These are phyloP conservation scores for Polyporus arcularius DNA, from an alignment of 768 basidiomycete genomes.

Conservation along the genomic window DNA sequence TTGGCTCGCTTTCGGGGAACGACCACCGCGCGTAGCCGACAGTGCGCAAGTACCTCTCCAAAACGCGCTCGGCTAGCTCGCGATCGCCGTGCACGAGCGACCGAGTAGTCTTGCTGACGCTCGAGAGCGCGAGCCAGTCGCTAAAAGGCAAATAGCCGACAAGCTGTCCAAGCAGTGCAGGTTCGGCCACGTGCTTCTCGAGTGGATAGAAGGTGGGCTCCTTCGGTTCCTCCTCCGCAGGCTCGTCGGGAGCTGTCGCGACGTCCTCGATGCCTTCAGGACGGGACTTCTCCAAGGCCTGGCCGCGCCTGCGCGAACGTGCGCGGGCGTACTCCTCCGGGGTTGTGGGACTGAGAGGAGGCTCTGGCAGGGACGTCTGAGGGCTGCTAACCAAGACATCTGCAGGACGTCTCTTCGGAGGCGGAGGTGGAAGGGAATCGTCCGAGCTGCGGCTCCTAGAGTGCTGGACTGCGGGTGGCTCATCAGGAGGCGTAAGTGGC, in stretches of 20 bases:
- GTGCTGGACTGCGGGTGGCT: neutral
- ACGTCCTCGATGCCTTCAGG: conserved; percentile 38
- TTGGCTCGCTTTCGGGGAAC: conserved; percentile 49
- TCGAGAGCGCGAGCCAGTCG: conserved; percentile 66
- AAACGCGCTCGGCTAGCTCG: conserved; percentile 58
- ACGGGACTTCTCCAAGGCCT: conserved; percentile 40
- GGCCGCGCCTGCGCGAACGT: conserved; percentile 42
- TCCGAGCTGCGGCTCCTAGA: neutral
- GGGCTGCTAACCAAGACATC: conserved; percentile 3
- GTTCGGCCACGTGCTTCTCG: conserved; percentile 53
- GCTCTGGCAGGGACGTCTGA: conserved; percentile 15
- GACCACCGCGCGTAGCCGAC: conserved; percentile 76
- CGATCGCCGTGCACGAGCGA: conserved; percentile 48
- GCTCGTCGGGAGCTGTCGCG: conserved; percentile 24
- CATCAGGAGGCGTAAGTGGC: neutral
- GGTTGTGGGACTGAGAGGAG: conserved; percentile 27
- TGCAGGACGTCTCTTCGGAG: neutral
- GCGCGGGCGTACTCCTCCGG: conserved; percentile 43
- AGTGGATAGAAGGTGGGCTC: conserved; percentile 48
- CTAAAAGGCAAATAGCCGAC: conserved; percentile 68
- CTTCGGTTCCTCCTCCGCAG: conserved; percentile 11
- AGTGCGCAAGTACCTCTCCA: conserved; percentile 68
- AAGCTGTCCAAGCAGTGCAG: conserved; percentile 52
- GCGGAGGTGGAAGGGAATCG: neutral
- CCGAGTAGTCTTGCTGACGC: conserved; percentile 54